Base-by-base conservation (phyloP, 495 filamentous ascomycete species). In the Staphylotrichum longicolle region DNA sequence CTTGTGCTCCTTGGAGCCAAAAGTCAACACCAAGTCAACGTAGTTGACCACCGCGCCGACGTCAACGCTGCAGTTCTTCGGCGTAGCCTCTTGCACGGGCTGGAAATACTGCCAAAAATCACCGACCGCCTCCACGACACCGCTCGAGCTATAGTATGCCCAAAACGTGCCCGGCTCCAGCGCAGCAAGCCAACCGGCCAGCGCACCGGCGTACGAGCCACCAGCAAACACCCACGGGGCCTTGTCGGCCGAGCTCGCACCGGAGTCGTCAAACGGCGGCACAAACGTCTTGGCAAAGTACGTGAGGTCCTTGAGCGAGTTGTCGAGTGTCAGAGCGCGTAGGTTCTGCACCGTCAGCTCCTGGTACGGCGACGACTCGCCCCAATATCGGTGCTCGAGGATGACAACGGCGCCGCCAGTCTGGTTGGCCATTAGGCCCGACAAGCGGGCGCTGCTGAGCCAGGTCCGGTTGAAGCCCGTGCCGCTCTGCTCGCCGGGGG, bases 71-170 rank as follows among this genome's bases (percentile, higher is more conserved):
- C 87, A 90, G 74, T 90, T 90, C 69, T 76, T 66, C 0, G 87
- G 80, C 70, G 85, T 87, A 1, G 82, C 85, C 54, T 84, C 74
- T 61, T 83, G 79, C 32, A 87, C 76, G n/a, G 86, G 85, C 5
- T 72, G 70, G 68, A 88, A 88, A 62, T 88, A 89, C 72, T 82
- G 78, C 85, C 85, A 88, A 62, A 83, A 88, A 61, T 88, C 77
- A 5, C 78, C 78, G 33, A 88, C 79, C 4, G 85, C 79, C 66
- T 89, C 77, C 1, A 89, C 86, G 5, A 83, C 82, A 3, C 82
- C 86, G 64, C 82, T 85, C 34, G 83, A 84, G 32, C 83, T 80
- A 63, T 86, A 82, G 62, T 87, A 87, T 2, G 85, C 86, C 85
- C 85, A 88, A 70, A 86, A 86, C 0, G 84, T 87, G 8, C 85